phyloP scores from a whole-genome alignment of 306 rosid species.

The Prinsepia uniflora region DNA sequence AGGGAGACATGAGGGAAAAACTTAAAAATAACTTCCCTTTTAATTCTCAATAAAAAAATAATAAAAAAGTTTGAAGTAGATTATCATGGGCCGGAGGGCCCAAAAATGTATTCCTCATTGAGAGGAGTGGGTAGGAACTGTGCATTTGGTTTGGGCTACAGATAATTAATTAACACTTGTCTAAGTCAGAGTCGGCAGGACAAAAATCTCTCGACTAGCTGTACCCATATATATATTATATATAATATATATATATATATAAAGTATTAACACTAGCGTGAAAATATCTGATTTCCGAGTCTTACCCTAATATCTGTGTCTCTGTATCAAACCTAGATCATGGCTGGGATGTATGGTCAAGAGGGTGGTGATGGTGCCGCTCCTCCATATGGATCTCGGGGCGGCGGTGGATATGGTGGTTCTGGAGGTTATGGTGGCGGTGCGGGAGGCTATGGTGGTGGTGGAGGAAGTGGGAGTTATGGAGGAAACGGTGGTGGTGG shows the following conservation, averaged over 20 bases:
- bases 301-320: slow-evolving; percentile 22
- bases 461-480: slow-evolving; percentile 33
- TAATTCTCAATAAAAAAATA: background rate
- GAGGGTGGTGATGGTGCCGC: slow-evolving; percentile 74
- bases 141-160: slow-evolving; percentile 1
- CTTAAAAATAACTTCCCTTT: background rate
- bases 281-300: background rate
- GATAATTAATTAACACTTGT: background rate
- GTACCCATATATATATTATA: background rate
- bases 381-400: slow-evolving; percentile 61
- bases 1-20: no score
- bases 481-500: slow-evolving; percentile 43
- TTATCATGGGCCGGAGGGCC: background rate
- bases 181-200: background rate
- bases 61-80: background rate
- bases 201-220: background rate
- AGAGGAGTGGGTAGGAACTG: background rate
- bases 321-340: slow-evolving; percentile 47
- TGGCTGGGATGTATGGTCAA: slow-evolving; percentile 93
- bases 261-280: background rate
- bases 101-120: background rate
- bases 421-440: slow-evolving; percentile 27
- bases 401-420: slow-evolving; percentile 46
- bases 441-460: slow-evolving; percentile 41
- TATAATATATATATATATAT: background rate